Conservation (phyloP, 345 rosid species). For the thale cress (Arabidopsis thaliana) region DNA sequence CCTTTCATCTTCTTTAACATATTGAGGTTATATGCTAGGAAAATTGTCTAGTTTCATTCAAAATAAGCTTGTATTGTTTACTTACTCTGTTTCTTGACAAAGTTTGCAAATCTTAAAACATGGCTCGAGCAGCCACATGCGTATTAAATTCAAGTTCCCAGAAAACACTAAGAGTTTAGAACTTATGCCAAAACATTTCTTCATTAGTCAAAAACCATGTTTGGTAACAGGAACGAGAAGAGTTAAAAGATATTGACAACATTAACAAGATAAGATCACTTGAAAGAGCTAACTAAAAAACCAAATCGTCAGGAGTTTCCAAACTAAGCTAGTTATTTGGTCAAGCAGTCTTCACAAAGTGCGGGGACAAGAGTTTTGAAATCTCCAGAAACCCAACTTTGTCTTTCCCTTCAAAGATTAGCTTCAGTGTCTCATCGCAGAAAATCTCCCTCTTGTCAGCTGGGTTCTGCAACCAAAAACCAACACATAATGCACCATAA, state of each 20-base stretch:
- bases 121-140: not conserved
- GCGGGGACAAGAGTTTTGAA: conserved; percentile 63
- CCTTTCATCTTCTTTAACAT: not conserved
- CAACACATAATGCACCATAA: conserved; percentile 52
- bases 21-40: not conserved
- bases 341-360: conserved; percentile 65
- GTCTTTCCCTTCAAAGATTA: conserved; percentile 70
- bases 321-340: not conserved
- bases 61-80: not conserved
- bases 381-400: conserved; percentile 75
- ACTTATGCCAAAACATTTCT: not conserved
- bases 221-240: not conserved
- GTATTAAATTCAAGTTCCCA: not conserved
- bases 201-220: conserved; percentile 21
- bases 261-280: conserved; percentile 21
- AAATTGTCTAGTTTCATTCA: not conserved
- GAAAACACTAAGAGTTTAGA: not conserved
- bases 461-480: conserved; percentile 60
- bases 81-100: not conserved
- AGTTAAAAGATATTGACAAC: conserved; percentile 23
- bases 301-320: not conserved
- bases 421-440: conserved; percentile 81
- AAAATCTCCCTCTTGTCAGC: conserved; percentile 66
- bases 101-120: not conserved
- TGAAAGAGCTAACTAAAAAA: not conserved